Conservation (phyloP, 2,329 filamentous ascomycete species). For the Ascochyta clinopodiicola region DNA sequence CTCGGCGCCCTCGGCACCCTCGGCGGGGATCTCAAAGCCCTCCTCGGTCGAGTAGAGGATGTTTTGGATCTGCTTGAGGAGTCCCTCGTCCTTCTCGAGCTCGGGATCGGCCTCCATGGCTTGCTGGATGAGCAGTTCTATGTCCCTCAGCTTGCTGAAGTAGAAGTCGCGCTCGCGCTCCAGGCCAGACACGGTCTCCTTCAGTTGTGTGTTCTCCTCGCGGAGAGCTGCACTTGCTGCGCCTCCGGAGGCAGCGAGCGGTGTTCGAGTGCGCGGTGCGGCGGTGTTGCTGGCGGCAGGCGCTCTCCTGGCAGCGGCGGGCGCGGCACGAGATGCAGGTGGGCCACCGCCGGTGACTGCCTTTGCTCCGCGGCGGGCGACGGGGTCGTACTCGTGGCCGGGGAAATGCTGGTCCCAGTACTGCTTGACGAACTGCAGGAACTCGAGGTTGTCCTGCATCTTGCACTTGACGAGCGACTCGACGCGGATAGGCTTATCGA, state of each 20-base stretch:
- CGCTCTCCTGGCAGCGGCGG: slow-evolving; percentile 56
- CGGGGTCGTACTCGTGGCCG: slow-evolving; percentile 94
- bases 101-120: slow-evolving; percentile 92
- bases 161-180: slow-evolving; percentile 99
- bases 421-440: slow-evolving; percentile 93
- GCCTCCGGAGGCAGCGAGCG: slow-evolving; percentile 53
- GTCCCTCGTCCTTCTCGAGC: slow-evolving; percentile 89
- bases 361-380: slow-evolving; percentile 75
- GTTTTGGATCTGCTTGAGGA: slow-evolving; percentile 94
- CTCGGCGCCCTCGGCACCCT: slow-evolving; percentile 72
- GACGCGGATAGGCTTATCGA: slow-evolving; percentile 91
- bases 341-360: slow-evolving; percentile 58
- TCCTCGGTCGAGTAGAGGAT: slow-evolving; percentile 96
- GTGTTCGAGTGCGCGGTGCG: slow-evolving; percentile 51
- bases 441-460: slow-evolving; percentile 99
- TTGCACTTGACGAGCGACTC: slow-evolving; percentile 94
- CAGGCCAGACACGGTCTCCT: slow-evolving; percentile 92
- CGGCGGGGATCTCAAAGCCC: slow-evolving; percentile 84
- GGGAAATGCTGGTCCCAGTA: slow-evolving; percentile 99
- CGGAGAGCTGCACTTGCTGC: slow-evolving; percentile 75
- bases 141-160: slow-evolving; percentile 97
- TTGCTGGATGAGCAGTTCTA: slow-evolving; percentile 91
- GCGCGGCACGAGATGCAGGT: slow-evolving; percentile 59
- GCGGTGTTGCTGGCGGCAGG: slow-evolving; percentile 50
- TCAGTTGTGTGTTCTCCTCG: slow-evolving; percentile 85